These are phyloP conservation scores for Fusarium globosum DNA, from an alignment of 2,329 filamentous ascomycete species.

Conservation along the genomic window DNA sequence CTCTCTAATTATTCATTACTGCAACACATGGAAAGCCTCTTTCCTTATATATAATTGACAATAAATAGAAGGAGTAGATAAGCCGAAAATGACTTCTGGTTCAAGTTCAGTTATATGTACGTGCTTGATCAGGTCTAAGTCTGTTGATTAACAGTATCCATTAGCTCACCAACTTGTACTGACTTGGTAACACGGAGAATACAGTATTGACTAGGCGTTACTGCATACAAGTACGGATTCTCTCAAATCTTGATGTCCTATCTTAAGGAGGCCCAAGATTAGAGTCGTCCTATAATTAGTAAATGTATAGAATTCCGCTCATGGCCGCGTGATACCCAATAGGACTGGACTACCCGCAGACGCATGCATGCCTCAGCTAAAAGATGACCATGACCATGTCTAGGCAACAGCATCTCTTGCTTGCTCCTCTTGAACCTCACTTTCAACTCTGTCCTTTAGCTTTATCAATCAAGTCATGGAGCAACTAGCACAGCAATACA, in stretches of 20 bases:
- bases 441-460: rapidly evolving
- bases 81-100: not conserved
- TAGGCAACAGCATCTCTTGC: slow-evolving; percentile 8
- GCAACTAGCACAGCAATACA: slow-evolving; percentile 1
- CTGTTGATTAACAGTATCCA: not conserved
- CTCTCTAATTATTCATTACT: not conserved
- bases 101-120: not conserved
- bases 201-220: not conserved
- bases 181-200: not conserved
- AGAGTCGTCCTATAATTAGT: not conserved
- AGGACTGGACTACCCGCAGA: not conserved
- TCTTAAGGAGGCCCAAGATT: no score
- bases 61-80: no score
- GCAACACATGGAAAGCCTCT: not conserved
- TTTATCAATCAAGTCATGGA: not conserved
- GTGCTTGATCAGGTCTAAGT: not conserved
- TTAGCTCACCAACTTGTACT: not conserved
- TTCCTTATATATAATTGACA: not conserved
- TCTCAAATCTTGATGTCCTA: rapidly evolving
- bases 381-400: slow-evolving; percentile 6
- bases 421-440: not conserved
- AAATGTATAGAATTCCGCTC: no score
- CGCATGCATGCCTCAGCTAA: slow-evolving; percentile 11
- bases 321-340: not conserved
- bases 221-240: not conserved